phyloP scores from a whole-genome alignment of 495 filamentous ascomycete genomes.

The Xylona heveae region DNA sequence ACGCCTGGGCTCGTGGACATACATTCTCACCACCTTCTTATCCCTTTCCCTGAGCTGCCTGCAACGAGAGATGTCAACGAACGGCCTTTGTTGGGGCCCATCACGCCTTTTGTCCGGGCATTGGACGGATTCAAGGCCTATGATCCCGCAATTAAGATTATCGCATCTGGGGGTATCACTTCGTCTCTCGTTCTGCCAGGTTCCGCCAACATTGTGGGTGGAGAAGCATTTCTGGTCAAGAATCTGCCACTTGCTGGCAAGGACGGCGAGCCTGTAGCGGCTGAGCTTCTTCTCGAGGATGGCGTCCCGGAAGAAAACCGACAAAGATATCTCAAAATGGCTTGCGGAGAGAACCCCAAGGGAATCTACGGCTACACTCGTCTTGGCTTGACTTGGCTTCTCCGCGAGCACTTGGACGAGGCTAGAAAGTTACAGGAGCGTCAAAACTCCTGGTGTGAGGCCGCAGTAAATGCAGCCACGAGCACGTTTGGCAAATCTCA shows the following conservation, averaged over 20 bases:
- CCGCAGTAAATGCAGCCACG: constrained; percentile 18
- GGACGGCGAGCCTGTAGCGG: constrained; percentile 28
- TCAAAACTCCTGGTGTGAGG: constrained; percentile 38
- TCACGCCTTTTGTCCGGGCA: constrained; percentile 48
- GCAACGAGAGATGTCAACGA: constrained; percentile 11
- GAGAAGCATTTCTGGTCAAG: constrained; percentile 43
- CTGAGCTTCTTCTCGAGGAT: constrained; percentile 26
- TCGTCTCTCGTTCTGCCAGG: constrained; percentile 43
- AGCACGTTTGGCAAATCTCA: constrained; percentile 10
- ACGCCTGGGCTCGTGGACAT: constrained; percentile 46
- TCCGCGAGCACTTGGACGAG: constrained; percentile 37
- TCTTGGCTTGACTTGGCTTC: constrained; percentile 39
- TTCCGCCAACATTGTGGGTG: constrained; percentile 43
- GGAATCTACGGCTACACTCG: constrained; percentile 28
- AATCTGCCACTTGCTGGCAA: constrained; percentile 25
- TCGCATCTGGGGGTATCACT: constrained; percentile 47
- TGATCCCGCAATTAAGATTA: constrained; percentile 33
- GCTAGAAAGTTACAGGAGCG: constrained; percentile 25
- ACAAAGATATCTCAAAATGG: constrained; percentile 47
- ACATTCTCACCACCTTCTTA: constrained; percentile 29
- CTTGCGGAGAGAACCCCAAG: constrained; percentile 44
- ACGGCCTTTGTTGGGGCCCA: constrained; percentile 28
- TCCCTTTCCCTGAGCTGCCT: constrained; percentile 10
- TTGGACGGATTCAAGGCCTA: constrained; percentile 33
- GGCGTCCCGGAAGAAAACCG: constrained; percentile 17